phyloP scores from a whole-genome alignment of 768 basidiomycete genomes.

The Russula compacta region DNA sequence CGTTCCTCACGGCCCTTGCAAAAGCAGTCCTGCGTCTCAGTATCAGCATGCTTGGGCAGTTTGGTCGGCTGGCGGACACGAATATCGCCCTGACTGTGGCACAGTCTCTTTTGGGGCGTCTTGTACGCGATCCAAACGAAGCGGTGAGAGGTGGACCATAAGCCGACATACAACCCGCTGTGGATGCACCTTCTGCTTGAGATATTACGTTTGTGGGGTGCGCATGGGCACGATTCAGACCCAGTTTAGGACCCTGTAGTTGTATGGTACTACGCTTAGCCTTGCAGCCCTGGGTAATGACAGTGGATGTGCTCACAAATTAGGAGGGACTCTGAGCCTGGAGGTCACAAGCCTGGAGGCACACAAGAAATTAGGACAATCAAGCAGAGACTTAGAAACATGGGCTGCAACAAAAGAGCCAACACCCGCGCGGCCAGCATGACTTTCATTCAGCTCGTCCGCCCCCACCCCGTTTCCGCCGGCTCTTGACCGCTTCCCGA shows the following conservation, averaged over 20 bases:
- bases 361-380: too few species aligned
- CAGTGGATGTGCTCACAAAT: too few species aligned
- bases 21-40: slow-evolving; percentile 85
- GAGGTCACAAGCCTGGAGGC: too few species aligned
- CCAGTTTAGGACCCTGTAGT: slow-evolving; percentile 84
- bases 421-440: too few species aligned
- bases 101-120: slow-evolving; percentile 90
- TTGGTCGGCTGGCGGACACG: slow-evolving; percentile 87
- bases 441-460: slow-evolving; percentile 27
- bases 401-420: too few species aligned
- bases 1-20: slow-evolving; percentile 81
- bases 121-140: slow-evolving; percentile 91
- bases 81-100: slow-evolving; percentile 95
- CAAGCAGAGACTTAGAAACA: too few species aligned
- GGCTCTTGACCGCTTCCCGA: slow-evolving; percentile 64
- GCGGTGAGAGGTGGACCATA: slow-evolving; percentile 53
- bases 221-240: slow-evolving; percentile 93
- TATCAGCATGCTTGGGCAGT: slow-evolving; percentile 84
- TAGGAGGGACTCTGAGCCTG: too few species aligned
- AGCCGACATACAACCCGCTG: slow-evolving; percentile 67
- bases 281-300: too few species aligned
- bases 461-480: slow-evolving; percentile 43
- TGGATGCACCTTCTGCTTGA: slow-evolving; percentile 91
- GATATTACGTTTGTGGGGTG: slow-evolving; percentile 81
- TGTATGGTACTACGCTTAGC: slow-evolving; percentile 84